phyloP scores from a whole-genome alignment of 345 rosid species.

The Boechera retrofracta region DNA sequence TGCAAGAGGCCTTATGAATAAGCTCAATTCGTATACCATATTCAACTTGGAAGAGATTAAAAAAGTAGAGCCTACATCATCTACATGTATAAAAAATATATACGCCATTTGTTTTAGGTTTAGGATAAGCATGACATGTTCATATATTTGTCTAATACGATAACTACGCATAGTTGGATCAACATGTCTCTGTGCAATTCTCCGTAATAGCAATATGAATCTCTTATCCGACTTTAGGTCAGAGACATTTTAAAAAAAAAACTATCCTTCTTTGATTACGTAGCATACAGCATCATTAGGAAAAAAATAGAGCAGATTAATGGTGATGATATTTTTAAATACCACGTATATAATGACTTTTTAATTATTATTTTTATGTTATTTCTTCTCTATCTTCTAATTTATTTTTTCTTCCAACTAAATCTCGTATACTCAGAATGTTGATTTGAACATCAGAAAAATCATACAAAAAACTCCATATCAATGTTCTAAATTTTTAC shows the following conservation, averaged over 20 bases:
- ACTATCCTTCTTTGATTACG: no score
- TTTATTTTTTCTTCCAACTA: no score
- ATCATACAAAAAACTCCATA: no score
- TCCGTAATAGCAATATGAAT: neutral
- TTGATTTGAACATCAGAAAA: no score
- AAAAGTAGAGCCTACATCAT: neutral
- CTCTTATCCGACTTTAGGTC: neutral
- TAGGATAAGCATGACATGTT: slow-evolving; percentile 21
- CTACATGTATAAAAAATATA: neutral
- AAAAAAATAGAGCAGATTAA: no score
- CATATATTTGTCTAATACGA: neutral
- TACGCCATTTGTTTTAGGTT: neutral
- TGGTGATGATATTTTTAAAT: no score
- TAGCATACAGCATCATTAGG: no score
- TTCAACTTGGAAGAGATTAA: neutral
- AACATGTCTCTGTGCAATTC: neutral
- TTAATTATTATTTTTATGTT: no score
- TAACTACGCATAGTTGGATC: neutral
- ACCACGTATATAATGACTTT: no score
- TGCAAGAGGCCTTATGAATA: neutral
- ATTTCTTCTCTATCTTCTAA: no score
- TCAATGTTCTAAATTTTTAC: neutral
- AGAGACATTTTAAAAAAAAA: no score
- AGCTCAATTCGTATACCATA: neutral
- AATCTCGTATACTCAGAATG: neutral